Evolutionary conservation across 202 grass and related monocot genomes (phyloP), one percentile per base, ranked within the genome.

Genomic region (Eragrostis tef): DNA sequence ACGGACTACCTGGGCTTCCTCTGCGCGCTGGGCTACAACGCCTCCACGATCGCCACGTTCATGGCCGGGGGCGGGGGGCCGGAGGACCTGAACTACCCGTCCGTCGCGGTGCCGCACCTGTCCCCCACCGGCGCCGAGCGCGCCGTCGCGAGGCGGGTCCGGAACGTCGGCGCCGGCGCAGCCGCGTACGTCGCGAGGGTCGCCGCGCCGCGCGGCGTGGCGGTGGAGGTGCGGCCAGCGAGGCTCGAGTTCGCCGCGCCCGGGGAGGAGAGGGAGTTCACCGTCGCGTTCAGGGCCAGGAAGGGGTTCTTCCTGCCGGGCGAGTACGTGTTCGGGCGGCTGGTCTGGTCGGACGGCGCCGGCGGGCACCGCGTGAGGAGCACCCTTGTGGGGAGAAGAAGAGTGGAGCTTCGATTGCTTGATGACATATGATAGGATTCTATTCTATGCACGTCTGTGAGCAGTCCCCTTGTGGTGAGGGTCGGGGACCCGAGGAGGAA

Each of bases 71-170:
- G n/a, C n/a, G n/a, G n/a, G n/a, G n/a, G n/a, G n/a, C 78, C 87
- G 12, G 88, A 93, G 80, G 86, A 98, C 75, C 61, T 95, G 1
- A 98, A 98, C 87, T 98, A 98, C 87, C 95, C 95, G 17, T 98
- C 92, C 7, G 72, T 98, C 14, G 25, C 90, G 2, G 58, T 95
- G 57, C 90, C 90, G 11, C 87, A 88, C 68, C 83, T 98, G 19
- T 78, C 88, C 17, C 83, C 74, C 4, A 81, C 77, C 42, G 83
- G 67, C 66, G 50, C 42, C 48, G 79, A 64, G 47, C 72, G 2
- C 43, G 51, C 86, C 29, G 87, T 81, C 22, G 85, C 77, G 6
- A 88, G 95, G 81, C 68, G 80, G 56, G 74, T 93, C 70, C 84
- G 91, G 88, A 98, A 93, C 80, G 92, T 98, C 0, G 95, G 87